Evolutionary conservation across 345 rosid genomes (phyloP), one percentile per base, ranked within the genome.

Genomic region (Pseudoturritis turrita): DNA sequence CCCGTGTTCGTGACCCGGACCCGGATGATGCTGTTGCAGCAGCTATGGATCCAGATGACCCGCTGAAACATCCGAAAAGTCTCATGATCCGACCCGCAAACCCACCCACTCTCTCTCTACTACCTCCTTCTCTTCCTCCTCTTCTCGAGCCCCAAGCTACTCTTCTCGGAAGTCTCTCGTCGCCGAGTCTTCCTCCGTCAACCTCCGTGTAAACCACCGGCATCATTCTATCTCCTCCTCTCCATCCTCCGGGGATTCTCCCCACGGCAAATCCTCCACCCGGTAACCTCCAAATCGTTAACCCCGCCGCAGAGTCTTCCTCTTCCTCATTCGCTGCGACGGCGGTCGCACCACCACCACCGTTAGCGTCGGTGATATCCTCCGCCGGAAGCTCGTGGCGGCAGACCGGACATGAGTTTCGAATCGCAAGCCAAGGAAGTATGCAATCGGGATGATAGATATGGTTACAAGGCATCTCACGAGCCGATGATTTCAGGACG

Each of bases 221-320:
- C 65, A 86, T 65, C 76, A 87, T 89, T 15, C 97, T 85, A 43
- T 86, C 87, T 3, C 83, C 83, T 9, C 86, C 95, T 77, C 90
- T 87, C 75, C 86, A 84, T 31, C 84, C 91, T 2, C 93, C 96
- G 0, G 81, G 80, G 56, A 95, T 89, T 77, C 96, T 83, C 71
- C 99, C 97, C 18, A 95, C 99, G 0, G 99, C 99, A 18, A 85
- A 91, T 47, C 98, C 98, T 2, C 99, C 99, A 0, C 96, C 96
- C 0, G 97, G 99, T 3, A 95, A 57, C 66, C 99, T 86, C 98
- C 99, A 95, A 43, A 95, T 89, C 3, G 99, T 91, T 71, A 95
- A 62, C 3, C 98, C 99, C 3, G 86, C 92, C 1, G 91, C 83
- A 2, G 83, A 88, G 25, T 78, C 81, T 5, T 78, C 81, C 22